phyloP scores from a whole-genome alignment of 768 basidiomycete species.

The Tylopilus subfusipes region DNA sequence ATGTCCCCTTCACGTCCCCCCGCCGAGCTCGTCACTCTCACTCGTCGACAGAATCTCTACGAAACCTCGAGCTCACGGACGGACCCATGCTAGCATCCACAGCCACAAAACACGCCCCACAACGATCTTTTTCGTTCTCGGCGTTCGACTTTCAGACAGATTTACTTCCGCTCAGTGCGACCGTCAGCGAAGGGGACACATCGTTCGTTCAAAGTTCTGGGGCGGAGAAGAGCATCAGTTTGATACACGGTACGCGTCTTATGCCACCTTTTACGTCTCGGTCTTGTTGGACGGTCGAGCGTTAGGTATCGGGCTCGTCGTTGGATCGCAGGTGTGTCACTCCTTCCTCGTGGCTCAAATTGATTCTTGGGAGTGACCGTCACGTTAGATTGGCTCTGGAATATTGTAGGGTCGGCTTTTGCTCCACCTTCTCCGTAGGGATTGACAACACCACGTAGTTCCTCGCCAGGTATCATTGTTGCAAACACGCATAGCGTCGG shows the following conservation, averaged over 20 bases:
- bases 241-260: conserved; percentile 65
- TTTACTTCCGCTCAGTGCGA: conserved; percentile 72
- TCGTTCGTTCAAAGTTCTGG: conserved; percentile 48
- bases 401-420: conserved; percentile 68
- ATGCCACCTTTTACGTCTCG: not conserved
- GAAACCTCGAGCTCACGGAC: conserved; percentile 74
- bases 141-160: conserved; percentile 80
- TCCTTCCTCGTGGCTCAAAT: not conserved
- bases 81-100: conserved; percentile 41
- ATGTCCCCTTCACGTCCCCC: conserved; percentile 5
- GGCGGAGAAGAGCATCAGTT: conserved; percentile 69
- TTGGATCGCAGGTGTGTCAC: conserved; percentile 65
- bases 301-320: conserved; percentile 79
- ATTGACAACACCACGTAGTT: conserved; percentile 43
- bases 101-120: conserved; percentile 22
- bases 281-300: conserved; percentile 6
- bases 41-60: conserved; percentile 54
- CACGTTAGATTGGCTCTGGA: conserved; percentile 76
- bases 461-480: conserved; percentile 88
- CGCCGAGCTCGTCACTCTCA: not conserved
- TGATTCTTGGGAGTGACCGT: conserved; percentile 2
- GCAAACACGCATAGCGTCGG: conserved; percentile 88
- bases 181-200: conserved; percentile 66
- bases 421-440: not conserved
- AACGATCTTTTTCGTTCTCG: conserved; percentile 64